These are phyloP conservation scores for Thelonectria blattea DNA, from an alignment of 2,329 filamentous ascomycete species.

Conservation along the genomic window DNA sequence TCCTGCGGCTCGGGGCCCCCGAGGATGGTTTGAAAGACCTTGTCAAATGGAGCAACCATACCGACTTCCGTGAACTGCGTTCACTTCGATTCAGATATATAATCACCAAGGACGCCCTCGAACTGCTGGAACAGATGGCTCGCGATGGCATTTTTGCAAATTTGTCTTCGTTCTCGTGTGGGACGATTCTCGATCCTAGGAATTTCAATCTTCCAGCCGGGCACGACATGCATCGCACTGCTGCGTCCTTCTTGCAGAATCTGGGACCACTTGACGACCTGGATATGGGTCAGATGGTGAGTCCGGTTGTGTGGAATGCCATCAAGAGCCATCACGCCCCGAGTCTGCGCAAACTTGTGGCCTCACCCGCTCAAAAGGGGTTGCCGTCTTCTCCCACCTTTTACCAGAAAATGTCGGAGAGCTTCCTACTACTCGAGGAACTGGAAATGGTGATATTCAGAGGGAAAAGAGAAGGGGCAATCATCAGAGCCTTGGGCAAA, in stretches of 20 bases:
- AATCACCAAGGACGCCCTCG: background rate
- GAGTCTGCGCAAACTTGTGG: no score
- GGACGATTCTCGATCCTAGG: no score
- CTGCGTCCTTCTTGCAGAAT: no score
- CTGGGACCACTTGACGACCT: background rate
- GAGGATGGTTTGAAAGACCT: background rate
- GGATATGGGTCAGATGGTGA: background rate
- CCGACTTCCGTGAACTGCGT: background rate
- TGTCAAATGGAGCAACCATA: background rate
- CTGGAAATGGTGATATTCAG: background rate
- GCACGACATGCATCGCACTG: no score
- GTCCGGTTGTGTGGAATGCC: no score
- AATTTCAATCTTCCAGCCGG: no score
- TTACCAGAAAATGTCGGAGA: background rate
- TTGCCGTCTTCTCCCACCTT: no score
- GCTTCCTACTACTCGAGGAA: background rate
- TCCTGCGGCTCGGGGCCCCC: background rate
- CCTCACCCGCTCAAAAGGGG: no score
- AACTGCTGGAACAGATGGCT: background rate
- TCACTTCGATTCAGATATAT: background rate
- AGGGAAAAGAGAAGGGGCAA: background rate
- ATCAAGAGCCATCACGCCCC: no score
- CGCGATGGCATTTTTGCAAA: background rate
- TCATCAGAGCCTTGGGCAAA: background rate
- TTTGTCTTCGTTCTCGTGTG: background rate